phyloP scores from a whole-genome alignment of 371 early-diverging fungal genomes.

The Thermomucor indicae-seudaticae region DNA sequence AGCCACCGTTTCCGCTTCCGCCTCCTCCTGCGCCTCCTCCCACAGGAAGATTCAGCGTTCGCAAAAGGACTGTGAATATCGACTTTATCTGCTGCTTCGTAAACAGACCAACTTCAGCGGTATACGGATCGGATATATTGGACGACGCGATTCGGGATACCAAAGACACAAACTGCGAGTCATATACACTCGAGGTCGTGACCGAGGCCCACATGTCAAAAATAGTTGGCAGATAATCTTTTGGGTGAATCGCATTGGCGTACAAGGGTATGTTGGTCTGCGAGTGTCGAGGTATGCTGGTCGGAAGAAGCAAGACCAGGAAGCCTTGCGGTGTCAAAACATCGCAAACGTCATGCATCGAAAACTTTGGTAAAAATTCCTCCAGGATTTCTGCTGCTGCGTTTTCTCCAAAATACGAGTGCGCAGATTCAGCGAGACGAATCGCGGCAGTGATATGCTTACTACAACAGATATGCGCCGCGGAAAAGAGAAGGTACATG shows the following conservation, averaged over 20 bases:
- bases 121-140: slow-evolving; percentile 31
- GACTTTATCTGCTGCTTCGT: slow-evolving; percentile 62
- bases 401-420: slow-evolving; percentile 60
- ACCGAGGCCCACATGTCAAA: slow-evolving; percentile 78
- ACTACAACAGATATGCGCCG: too few relatives aligned
- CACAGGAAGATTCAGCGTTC: slow-evolving; percentile 77
- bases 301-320: slow-evolving; percentile 59
- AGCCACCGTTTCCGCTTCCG: slow-evolving; percentile 22
- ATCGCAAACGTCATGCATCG: slow-evolving; percentile 50
- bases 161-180: slow-evolving; percentile 63
- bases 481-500: too few relatives aligned
- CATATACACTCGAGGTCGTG: slow-evolving; percentile 52
- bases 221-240: slow-evolving; percentile 75
- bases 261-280: slow-evolving; percentile 12
- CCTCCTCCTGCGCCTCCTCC: slow-evolving; percentile 52
- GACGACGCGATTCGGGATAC: slow-evolving; percentile 65
- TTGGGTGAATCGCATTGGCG: slow-evolving; percentile 31
- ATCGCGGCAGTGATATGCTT: slow-evolving; percentile 29
- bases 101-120: slow-evolving; percentile 47
- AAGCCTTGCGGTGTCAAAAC: slow-evolving; percentile 56
- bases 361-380: slow-evolving; percentile 65
- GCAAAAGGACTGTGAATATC: slow-evolving; percentile 67
- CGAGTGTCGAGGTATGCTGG: slow-evolving; percentile 30
- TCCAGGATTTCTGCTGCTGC: slow-evolving; percentile 70
- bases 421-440: slow-evolving; percentile 35